Base-by-base conservation (phyloP, 1,284 basidiomycete species). In the Polyporus tsugae region DNA sequence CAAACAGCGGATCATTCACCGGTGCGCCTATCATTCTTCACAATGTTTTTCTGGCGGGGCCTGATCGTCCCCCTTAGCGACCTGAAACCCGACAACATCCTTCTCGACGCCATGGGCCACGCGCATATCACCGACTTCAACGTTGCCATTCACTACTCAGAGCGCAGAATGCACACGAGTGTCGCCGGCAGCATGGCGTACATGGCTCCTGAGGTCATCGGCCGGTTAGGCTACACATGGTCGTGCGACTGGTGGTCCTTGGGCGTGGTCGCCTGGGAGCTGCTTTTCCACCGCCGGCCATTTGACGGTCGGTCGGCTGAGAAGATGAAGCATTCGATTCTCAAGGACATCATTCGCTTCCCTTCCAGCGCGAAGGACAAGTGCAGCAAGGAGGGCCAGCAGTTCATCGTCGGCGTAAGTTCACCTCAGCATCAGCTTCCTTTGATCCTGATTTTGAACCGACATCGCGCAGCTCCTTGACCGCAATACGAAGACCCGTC, bases 111-210 rank as follows among this genome's bases (percentile, higher is more conserved):
- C 57, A 84, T 87, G 74, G 97, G 97, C 0, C 97, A 99, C 78
- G 97, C 95, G 0, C 97, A 99, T 78, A 86, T 99, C 72, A 99
- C 97, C 17, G 97, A 99, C 82, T 98, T 99, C 84, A 99, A 99
- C 79, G 96, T 99, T 74, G 97, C 97, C 17, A 96, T 99, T 9
- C 97, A 99, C 80, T 98, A 95, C 79, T 96, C 96, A 7, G 92
- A 95, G 66, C 86, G 92, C 58, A 86, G 95, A 41, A 79, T 94
- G 68, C 91, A 98, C 78, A 96, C 94, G 1, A 96, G 95, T 66
- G 93, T 99, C 4, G 97, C 96, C 1, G 96, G 96, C 2, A 96
- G 94, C 74, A 97, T 99, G 95, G 97, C 97, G 0, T 99, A 99
- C 82, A 99, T 99, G 97, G 96, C 97, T 2, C 94, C 97, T 1